phyloP scores from a whole-genome alignment of 768 basidiomycete genomes.

The Pisolithus microcarpus region DNA sequence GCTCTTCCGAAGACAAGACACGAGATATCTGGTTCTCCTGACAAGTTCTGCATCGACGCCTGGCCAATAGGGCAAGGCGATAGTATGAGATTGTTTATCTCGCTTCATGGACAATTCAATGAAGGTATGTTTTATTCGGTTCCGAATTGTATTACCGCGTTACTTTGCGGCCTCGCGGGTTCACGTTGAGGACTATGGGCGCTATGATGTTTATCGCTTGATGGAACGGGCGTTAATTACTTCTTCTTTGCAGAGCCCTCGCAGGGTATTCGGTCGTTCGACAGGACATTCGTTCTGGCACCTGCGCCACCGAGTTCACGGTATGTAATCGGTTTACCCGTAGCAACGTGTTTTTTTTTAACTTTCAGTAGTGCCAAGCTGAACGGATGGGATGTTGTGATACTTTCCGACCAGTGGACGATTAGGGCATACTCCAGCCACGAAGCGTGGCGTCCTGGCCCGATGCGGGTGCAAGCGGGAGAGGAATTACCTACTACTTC shows the following conservation, averaged over 20 bases:
- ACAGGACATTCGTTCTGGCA: constrained; percentile 82
- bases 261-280: constrained; percentile 84
- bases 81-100: constrained; percentile 50
- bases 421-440: constrained; percentile 79
- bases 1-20: constrained; percentile 75
- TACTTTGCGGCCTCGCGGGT: constrained; percentile 6
- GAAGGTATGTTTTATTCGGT: constrained; percentile 59
- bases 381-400: constrained; percentile 84
- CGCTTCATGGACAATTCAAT: constrained; percentile 83
- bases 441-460: constrained; percentile 72
- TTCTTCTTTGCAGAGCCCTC: constrained; percentile 44
- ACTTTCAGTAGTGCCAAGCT: constrained; percentile 52
- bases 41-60: constrained; percentile 83
- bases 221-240: constrained; percentile 16
- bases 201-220: constrained; percentile 2
- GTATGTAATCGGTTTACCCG: constrained; percentile 41
- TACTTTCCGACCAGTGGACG: constrained; percentile 83
- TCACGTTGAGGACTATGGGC: constrained; percentile 1
- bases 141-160: not conserved
- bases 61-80: constrained; percentile 68
- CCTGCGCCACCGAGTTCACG: constrained; percentile 75
- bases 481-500: constrained; percentile 16
- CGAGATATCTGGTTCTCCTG: constrained; percentile 67
- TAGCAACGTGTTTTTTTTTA: constrained; percentile 7
- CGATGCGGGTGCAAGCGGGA: constrained; percentile 62